phyloP scores from a whole-genome alignment of 2,329 filamentous ascomycete genomes.

The Trichophyton schoenleinii region DNA sequence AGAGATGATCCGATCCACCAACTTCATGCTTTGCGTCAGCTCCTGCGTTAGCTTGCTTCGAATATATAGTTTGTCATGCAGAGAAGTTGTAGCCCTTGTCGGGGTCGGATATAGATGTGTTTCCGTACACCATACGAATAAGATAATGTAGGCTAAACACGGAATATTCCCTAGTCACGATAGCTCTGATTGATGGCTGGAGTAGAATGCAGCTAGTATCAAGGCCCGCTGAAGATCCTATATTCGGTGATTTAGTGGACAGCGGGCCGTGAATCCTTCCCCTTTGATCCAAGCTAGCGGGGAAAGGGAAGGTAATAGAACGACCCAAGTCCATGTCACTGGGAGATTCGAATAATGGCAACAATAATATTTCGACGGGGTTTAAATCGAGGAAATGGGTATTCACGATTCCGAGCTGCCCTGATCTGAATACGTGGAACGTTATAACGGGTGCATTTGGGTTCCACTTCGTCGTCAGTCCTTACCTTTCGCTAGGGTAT shows the following conservation, averaged over 20 bases:
- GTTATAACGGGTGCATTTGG: not conserved
- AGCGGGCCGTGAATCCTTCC: not conserved
- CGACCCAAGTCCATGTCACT: conserved; percentile 13
- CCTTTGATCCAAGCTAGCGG: not conserved
- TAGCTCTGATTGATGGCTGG: no score
- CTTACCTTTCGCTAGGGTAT: not conserved
- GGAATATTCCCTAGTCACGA: not conserved
- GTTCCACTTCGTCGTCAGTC: conserved; percentile 6
- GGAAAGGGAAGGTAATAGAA: not conserved
- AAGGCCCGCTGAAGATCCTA: not conserved
- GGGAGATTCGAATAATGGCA: conserved; percentile 6
- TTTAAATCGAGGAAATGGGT: not conserved
- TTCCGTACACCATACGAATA: not conserved
- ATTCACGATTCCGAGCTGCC: conserved; percentile 1
- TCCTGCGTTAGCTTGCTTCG: conserved; percentile 1
- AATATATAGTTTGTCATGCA: not conserved
- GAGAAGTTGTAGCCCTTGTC: not conserved
- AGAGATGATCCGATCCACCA: not conserved
- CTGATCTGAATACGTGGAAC: conserved; percentile 4
- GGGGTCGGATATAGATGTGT: not conserved
- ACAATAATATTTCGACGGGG: not conserved
- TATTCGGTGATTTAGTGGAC: not conserved
- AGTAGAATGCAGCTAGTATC: not conserved
- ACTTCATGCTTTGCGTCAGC: not conserved
- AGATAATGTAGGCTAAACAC: not conserved